Evolutionary conservation across 2,329 filamentous ascomycete genomes (phyloP).

Genomic region (Nakataea oryzae): DNA sequence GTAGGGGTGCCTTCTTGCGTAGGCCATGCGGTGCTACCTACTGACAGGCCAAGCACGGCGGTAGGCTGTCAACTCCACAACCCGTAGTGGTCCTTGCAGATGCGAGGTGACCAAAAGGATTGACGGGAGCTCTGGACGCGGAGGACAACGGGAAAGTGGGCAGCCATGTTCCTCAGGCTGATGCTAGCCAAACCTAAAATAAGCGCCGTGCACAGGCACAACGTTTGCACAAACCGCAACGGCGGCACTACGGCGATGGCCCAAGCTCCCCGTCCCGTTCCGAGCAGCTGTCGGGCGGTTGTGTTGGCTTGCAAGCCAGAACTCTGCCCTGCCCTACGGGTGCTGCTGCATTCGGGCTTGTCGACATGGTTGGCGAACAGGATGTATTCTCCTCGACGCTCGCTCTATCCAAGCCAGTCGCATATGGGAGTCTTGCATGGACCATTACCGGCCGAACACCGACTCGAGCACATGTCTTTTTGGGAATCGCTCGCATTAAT

Average conservation of each 20-base stretch:
- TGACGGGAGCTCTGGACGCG: not conserved
- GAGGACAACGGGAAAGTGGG: too few species aligned
- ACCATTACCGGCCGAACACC: too few species aligned
- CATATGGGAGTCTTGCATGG: too few species aligned
- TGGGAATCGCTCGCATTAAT: too few species aligned
- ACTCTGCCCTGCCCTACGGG: too few species aligned
- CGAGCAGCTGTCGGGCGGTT: not conserved
- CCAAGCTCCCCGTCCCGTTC: not conserved
- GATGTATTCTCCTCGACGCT: too few species aligned
- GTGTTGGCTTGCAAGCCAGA: not conserved
- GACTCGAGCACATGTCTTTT: too few species aligned
- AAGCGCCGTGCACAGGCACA: not conserved
- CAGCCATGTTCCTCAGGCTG: too few species aligned
- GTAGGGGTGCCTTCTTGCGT: not conserved
- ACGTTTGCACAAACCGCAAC: not conserved
- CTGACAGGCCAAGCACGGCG: not conserved
- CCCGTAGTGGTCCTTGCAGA: not conserved
- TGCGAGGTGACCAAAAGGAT: not conserved
- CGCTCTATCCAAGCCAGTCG: too few species aligned
- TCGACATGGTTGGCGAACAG: too few species aligned
- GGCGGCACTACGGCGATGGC: not conserved
- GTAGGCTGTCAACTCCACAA: not conserved
- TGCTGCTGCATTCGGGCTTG: not conserved
- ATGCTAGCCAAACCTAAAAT: too few species aligned
- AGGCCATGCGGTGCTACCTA: not conserved